Conservation (phyloP, 2,329 filamentous ascomycete genomes). For the Trichoderma atrobrunneum region DNA sequence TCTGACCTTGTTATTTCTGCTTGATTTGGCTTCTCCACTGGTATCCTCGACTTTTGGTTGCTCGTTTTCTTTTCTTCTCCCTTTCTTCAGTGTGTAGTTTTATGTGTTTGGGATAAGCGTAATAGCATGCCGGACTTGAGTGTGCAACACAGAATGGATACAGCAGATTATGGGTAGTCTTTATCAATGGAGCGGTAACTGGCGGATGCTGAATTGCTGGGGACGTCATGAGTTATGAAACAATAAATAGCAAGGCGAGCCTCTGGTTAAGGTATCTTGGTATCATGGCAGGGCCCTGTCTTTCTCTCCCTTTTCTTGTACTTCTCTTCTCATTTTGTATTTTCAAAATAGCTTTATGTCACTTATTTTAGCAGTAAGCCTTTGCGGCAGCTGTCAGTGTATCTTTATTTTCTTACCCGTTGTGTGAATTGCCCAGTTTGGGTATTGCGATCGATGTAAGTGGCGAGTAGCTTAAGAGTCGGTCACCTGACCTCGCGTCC, state of each 20-base stretch:
- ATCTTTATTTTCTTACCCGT: not conserved
- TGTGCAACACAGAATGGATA: not conserved
- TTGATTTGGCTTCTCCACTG: not conserved
- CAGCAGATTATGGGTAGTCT: not conserved
- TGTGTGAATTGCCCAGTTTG: not conserved
- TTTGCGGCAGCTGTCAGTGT: not conserved
- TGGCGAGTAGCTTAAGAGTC: conserved; percentile 8
- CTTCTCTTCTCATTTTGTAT: not conserved
- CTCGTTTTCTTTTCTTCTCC: not conserved
- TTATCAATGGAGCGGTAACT: not conserved
- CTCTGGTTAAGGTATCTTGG: not conserved
- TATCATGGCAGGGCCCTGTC: not conserved
- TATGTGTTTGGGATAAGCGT: not conserved
- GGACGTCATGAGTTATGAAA: not conserved
- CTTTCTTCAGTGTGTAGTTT: not conserved
- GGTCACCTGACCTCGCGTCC: conserved; percentile 25
- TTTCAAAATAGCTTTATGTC: not conserved
- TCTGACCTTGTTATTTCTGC: conserved; percentile 51
- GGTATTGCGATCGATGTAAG: not conserved
- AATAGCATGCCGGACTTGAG: not conserved
- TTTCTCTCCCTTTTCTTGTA: no score
- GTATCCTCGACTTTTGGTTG: not conserved
- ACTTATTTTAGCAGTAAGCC: not conserved
- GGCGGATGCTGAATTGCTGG: not conserved
- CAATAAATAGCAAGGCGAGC: not conserved